phyloP scores from a whole-genome alignment of 2,329 filamentous ascomycete species.

The Ilyonectria robusta region DNA sequence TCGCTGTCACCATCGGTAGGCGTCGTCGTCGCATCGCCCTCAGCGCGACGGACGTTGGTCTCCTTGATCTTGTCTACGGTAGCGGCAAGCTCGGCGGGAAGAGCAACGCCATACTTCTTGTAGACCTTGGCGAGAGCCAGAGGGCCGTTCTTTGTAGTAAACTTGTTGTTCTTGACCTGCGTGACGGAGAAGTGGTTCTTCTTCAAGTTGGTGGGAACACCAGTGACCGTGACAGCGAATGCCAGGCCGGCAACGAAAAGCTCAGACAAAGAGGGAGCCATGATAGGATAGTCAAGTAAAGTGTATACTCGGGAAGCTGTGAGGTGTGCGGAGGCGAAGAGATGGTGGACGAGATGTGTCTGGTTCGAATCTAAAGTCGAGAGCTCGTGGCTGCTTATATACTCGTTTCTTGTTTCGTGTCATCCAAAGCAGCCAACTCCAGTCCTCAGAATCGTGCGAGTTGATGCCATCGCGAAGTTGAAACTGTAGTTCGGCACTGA shows the following conservation, averaged over 20 bases:
- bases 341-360: not conserved
- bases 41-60: conserved; percentile 33
- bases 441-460: not conserved
- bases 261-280: conserved; percentile 3
- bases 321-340: not conserved
- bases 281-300: not conserved
- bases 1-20: conserved; percentile 53
- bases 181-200: conserved; percentile 46
- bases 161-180: conserved; percentile 55
- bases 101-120: conserved; percentile 53
- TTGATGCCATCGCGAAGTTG: not conserved
- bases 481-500: conserved; percentile 7
- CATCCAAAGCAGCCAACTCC: not conserved
- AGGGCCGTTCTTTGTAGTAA: conserved; percentile 52
- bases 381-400: not conserved
- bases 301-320: not conserved
- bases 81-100: conserved; percentile 50
- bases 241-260: conserved; percentile 21
- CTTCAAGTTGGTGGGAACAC: conserved; percentile 8
- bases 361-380: not conserved
- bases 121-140: conserved; percentile 53
- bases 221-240: conserved; percentile 8
- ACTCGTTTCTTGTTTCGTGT: not conserved
- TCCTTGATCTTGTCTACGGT: conserved; percentile 15
- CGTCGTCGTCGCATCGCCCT: conserved; percentile 47